Evolutionary conservation across 768 basidiomycete species (phyloP).

Genomic region (Rhizopogon vinicolor): DNA sequence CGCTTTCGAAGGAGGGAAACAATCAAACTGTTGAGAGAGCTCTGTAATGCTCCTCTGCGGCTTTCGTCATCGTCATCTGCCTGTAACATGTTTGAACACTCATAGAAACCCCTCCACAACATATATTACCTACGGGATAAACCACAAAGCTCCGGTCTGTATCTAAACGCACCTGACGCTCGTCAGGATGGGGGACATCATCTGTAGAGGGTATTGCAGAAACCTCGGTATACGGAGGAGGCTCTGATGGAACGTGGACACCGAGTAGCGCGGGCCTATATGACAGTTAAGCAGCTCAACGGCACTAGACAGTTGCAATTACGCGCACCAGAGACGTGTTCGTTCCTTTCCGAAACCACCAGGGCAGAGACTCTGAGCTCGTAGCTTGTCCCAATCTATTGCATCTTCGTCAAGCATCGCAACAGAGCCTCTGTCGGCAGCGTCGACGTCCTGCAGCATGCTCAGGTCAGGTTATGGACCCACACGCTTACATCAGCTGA

Average conservation of each 20-base stretch:
- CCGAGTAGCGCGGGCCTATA: constrained; percentile 25
- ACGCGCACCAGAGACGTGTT: constrained; percentile 49
- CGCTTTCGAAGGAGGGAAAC: constrained; percentile 70
- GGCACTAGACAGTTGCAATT: constrained; percentile 2
- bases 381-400: constrained; percentile 38
- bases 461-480: too few relatives aligned
- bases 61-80: constrained; percentile 8
- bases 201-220: constrained; percentile 9
- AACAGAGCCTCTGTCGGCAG: not conserved
- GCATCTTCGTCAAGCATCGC: not conserved
- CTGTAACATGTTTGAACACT: constrained; percentile 9
- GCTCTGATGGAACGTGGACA: constrained; percentile 36
- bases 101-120: constrained; percentile 4
- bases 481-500: too few relatives aligned
- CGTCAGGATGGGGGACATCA: constrained; percentile 56
- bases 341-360: constrained; percentile 64
- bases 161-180: constrained; percentile 83
- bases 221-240: constrained; percentile 22
- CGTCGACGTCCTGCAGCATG: too few relatives aligned
- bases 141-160: constrained; percentile 92
- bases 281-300: constrained; percentile 15
- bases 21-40: constrained; percentile 65
- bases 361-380: constrained; percentile 44
- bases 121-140: constrained; percentile 75
- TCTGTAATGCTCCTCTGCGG: constrained; percentile 43